phyloP scores from a whole-genome alignment of 2,329 filamentous ascomycete genomes.

The Spiromastix sp. region DNA sequence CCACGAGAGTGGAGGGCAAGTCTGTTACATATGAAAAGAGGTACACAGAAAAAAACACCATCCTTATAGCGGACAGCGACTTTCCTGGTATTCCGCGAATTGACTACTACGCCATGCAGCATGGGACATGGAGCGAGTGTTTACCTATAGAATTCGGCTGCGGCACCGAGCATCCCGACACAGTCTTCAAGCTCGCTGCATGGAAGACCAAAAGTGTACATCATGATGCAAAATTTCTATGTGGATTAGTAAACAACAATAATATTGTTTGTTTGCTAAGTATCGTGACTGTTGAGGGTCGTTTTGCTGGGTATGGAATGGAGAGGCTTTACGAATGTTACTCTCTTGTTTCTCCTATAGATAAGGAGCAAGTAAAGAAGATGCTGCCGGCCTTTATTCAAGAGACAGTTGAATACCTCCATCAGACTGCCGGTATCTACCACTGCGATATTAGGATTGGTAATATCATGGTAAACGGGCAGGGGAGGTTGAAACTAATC shows the following conservation, averaged over 20 bases:
- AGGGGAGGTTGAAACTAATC: neutral
- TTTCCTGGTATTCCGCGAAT: neutral
- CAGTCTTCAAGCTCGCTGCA: neutral
- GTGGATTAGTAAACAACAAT: neutral
- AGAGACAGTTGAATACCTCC: conserved; percentile 1
- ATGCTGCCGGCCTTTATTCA: neutral
- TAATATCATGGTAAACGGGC: conserved; percentile 1
- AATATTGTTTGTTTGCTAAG: neutral
- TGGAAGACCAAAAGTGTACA: neutral
- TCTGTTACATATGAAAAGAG: neutral
- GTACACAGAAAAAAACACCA: neutral
- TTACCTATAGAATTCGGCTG: neutral
- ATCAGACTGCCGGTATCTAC: neutral
- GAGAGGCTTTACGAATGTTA: neutral
- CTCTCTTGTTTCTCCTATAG: neutral
- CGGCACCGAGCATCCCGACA: neutral
- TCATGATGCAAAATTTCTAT: neutral
- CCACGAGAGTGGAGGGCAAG: neutral
- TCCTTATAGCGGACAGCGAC: neutral
- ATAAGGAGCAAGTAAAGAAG: neutral
- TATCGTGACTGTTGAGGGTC: neutral
- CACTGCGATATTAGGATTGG: neutral
- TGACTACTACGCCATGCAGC: conserved; percentile 1
- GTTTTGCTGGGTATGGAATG: neutral
- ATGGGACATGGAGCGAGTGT: conserved; percentile 1